Evolutionary conservation across 805 yeast genomes (phyloP).

Genomic region (Candida orba): DNA sequence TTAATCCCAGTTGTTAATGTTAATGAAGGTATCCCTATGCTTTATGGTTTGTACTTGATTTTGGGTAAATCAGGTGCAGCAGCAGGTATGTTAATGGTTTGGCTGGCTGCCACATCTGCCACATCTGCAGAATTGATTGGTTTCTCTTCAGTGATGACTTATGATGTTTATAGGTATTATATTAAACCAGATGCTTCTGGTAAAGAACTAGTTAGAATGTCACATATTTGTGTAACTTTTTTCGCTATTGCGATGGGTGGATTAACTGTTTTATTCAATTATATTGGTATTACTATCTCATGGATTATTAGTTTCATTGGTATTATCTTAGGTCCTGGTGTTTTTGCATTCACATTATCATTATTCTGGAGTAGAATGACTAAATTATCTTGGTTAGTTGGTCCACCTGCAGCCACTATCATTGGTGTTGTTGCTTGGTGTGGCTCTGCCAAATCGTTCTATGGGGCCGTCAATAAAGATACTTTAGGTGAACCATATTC

Average conservation of each 20-base stretch:
- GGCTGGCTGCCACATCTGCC: slow-evolving; percentile 86
- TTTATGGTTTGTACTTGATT: slow-evolving; percentile 53
- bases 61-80: slow-evolving; percentile 83
- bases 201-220: slow-evolving; percentile 47
- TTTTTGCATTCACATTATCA: slow-evolving; percentile 26
- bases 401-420: slow-evolving; percentile 21
- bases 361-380: slow-evolving; percentile 25
- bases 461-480: slow-evolving; percentile 14
- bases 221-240: slow-evolving; percentile 27
- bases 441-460: slow-evolving; percentile 18
- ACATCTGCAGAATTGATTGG: slow-evolving; percentile 83
- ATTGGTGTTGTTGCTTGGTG: slow-evolving; percentile 22
- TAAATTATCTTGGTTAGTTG: slow-evolving; percentile 14
- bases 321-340: slow-evolving; percentile 33
- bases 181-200: slow-evolving; percentile 71
- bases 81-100: slow-evolving; percentile 63
- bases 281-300: slow-evolving; percentile 34
- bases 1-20: slow-evolving; percentile 41
- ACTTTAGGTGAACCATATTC: slow-evolving; percentile 14
- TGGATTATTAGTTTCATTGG: slow-evolving; percentile 36
- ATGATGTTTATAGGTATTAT: slow-evolving; percentile 74
- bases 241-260: slow-evolving; percentile 36
- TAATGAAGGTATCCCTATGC: slow-evolving; percentile 50
- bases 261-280: slow-evolving; percentile 32
- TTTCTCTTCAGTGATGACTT: slow-evolving; percentile 72